A percentile compares a stretch with the other conserved stretches of the same genome.
Evolutionary conservation across 192 early-diverging fungal species (phyloP).

Genomic region (Rhizoclosmatium globosum): DNA sequence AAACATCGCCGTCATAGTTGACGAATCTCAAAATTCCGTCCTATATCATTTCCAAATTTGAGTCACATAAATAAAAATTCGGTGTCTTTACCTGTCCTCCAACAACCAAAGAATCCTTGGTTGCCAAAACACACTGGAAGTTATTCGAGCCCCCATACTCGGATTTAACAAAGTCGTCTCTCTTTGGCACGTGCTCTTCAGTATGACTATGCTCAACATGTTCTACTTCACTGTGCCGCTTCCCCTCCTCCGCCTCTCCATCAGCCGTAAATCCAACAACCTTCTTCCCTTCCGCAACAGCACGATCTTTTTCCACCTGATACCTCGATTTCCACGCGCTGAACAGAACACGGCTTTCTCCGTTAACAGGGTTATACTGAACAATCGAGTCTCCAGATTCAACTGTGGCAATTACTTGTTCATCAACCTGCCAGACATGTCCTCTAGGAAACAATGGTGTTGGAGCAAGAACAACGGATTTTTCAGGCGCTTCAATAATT

Average conservation of each 20-base stretch:
- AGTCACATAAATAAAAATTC: not conserved
- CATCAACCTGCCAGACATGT: constrained; percentile 37
- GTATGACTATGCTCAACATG: not conserved
- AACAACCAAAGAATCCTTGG: constrained; percentile 41
- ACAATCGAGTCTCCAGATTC: constrained; percentile 38
- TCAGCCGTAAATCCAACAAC: not conserved
- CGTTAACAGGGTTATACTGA: constrained; percentile 44
- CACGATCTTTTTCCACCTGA: constrained; percentile 17
- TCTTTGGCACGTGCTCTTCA: not conserved
- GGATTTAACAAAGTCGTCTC: constrained; percentile 24
- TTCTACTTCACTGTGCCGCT: constrained; percentile 23
- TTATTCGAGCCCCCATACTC: constrained; percentile 35
- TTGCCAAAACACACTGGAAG: constrained; percentile 40
- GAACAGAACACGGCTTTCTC: constrained; percentile 35
- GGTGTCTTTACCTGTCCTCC: constrained; percentile 52
- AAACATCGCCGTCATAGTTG: constrained; percentile 29
- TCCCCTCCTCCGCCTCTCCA: constrained; percentile 18
- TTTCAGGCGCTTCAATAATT: not conserved
- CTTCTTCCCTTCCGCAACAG: not conserved
- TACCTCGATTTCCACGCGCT: constrained; percentile 28
- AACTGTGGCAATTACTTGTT: constrained; percentile 31
- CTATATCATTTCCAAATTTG: constrained; percentile 26
- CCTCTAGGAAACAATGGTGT: not conserved
- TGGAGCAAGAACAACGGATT: not conserved
- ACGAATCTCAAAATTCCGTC: constrained; percentile 51